Conservation (phyloP, 1,139 yeast species). For the Spencermartinsiella ligniputridi region DNA sequence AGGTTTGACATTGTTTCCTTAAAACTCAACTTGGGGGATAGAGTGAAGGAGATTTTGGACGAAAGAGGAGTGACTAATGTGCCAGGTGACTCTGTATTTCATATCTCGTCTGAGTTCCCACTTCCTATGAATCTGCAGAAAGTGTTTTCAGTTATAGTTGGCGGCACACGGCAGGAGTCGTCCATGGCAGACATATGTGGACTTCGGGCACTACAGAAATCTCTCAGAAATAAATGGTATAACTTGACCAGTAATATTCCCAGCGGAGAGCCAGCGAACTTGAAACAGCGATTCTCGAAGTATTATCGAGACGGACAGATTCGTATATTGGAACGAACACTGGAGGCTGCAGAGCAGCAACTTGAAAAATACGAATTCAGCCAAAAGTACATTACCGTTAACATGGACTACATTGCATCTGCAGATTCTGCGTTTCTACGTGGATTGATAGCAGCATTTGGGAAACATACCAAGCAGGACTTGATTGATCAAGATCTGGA, state of each 20-base stretch:
- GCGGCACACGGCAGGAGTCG: constrained; percentile 10
- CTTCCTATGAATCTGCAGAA: constrained; percentile 17
- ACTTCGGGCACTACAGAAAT: constrained; percentile 7
- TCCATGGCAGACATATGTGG: constrained; percentile 6
- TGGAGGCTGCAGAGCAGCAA: constrained; percentile 9
- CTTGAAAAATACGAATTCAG: constrained; percentile 2
- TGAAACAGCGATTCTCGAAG: constrained; percentile 13
- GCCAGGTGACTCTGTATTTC: constrained; percentile 18
- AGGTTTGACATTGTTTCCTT: constrained; percentile 59
- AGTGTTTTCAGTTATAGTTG: constrained; percentile 14
- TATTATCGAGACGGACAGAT: constrained; percentile 20
- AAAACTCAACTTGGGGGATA: constrained; percentile 5
- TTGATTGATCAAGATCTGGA: constrained; percentile 18
- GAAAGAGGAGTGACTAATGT: constrained; percentile 6
- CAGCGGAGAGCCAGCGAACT: constrained; percentile 8
- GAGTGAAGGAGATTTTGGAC: constrained; percentile 3
- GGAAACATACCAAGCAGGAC: constrained; percentile 9
- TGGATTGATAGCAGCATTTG: constrained; percentile 4
- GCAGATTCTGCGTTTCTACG: constrained; percentile 8
- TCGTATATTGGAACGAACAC: constrained; percentile 10
- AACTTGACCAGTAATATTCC: constrained; percentile 2
- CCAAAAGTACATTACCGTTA: constrained; percentile 1
- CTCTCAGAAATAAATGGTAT: constrained; percentile 4
- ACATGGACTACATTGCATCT: constrained; percentile 4
- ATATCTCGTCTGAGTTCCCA: constrained; percentile 15